Base-by-base conservation (phyloP, 371 early-diverging fungal genomes). In the Parasitella parasitica region DNA sequence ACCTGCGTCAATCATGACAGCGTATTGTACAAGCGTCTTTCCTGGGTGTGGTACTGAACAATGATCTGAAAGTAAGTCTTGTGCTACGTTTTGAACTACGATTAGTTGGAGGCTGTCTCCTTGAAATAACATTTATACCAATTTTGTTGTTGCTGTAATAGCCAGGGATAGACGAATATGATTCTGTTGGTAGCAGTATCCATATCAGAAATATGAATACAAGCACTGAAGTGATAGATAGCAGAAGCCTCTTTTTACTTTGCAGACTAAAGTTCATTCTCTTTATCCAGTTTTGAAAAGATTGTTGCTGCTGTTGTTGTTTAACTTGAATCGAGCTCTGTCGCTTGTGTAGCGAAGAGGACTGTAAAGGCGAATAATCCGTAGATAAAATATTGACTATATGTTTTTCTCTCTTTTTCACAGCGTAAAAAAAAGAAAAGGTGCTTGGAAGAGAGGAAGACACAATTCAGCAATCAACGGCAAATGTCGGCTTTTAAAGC, bases 1-100 rank as follows among this genome's bases (percentile, higher is more conserved):
- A 6, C 98, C 98, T 30, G 98, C 98, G 69, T 98, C 98, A 50
- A 98, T 75, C 89, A 98, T 94, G 54, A 89, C 66, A 27, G 85
- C 87, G 69, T 89, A 86, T 64, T 87, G 63, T 5, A 85, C 72
- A 24, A 83, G 58, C 13, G 86, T 87, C 57, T 78, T 75, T 52
- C 86, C 88, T 60, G 80, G 83, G 61, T 82, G 64, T 15, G 87
- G 73, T 4, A 77, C 55, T n/a, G 82, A 77, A 72, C 93, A 92
- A 66, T 89, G 89, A 15, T 68, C 75, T 8, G 92, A 90, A 18
- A 74, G 43, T 26, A 50, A 39, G 4, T 57, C 57, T 58, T 39
- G 59, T 59, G 46, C 28, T 46, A 49, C 48, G n/a, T n/a, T n/a
- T 16, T 26, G 20, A 11, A 43, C 18, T 43, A 43, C n/a, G 43